Conservation (phyloP, 352 stramenopile species). For the Globisporangium mamillatum region DNA sequence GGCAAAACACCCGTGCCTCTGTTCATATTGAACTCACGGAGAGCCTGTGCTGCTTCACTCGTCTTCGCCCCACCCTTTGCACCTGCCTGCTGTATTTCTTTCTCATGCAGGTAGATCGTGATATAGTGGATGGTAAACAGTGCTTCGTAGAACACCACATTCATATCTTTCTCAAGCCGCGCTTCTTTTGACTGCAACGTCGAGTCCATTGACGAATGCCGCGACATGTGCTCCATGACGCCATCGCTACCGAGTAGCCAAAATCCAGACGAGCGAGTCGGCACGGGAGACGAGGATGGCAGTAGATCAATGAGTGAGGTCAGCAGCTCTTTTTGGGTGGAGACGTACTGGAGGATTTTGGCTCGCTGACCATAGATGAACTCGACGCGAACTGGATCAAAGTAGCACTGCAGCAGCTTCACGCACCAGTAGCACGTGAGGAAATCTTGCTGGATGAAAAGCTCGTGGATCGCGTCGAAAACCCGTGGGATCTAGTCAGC, state of each 20-base stretch:
- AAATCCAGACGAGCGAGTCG: constrained; percentile 33
- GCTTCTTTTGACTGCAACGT: constrained; percentile 54
- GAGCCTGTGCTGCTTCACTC: constrained; percentile 9
- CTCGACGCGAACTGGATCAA: constrained; percentile 35
- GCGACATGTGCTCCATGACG: constrained; percentile 15
- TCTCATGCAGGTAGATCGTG: constrained; percentile 42
- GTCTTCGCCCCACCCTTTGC: constrained; percentile 16
- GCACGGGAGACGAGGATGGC: constrained; percentile 38
- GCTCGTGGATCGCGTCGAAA: constrained; percentile 51
- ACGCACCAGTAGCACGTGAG: constrained; percentile 71
- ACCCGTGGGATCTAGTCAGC: constrained; percentile 36
- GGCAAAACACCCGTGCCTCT: background rate
- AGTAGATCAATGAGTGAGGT: constrained; percentile 54
- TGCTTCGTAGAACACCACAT: constrained; percentile 62
- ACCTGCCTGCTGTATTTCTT: constrained; percentile 23
- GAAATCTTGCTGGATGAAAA: constrained; percentile 56
- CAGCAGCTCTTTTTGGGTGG: constrained; percentile 46
- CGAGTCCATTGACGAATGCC: constrained; percentile 22
- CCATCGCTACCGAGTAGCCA: constrained; percentile 39
- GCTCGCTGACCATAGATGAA: constrained; percentile 37
- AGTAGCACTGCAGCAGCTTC: constrained; percentile 60
- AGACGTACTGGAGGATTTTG: constrained; percentile 57
- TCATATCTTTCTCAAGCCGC: constrained; percentile 67
- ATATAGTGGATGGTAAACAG: constrained; percentile 64
- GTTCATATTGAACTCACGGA: background rate